Evolutionary conservation across 2,329 filamentous ascomycete species (phyloP), one percentile per base, ranked within the genome.

Genomic region (Ophiostoma montium): DNA sequence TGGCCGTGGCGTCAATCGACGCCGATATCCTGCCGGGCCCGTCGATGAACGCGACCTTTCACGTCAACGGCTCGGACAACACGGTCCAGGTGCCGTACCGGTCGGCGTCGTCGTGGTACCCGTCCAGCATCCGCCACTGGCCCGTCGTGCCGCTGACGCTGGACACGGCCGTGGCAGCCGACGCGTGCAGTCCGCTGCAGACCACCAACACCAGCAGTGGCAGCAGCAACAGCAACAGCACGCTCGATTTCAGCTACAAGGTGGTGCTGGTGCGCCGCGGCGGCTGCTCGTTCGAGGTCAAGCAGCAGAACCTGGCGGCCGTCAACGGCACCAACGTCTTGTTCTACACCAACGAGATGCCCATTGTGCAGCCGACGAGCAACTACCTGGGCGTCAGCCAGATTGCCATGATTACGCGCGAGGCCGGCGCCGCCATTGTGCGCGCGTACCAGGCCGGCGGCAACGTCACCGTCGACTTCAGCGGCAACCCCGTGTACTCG

Each of bases 201-300:
- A n/a, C n/a, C n/a, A n/a, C n/a, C n/a, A n/a, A n/a, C n/a, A n/a
- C n/a, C n/a, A n/a, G n/a, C n/a, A n/a, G n/a, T n/a, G n/a, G n/a
- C n/a, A n/a, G n/a, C n/a, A n/a, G n/a, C n/a, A n/a, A n/a, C n/a
- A n/a, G n/a, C n/a, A 64, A 67, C 52, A 77, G 74, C 0, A 75
- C 77, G 1, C 71, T 81, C 54, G 72, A 81, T 54, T 65, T 84
- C 15, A 71, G 71, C 41, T 65, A 65, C 21, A 66, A 72, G 46
- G 71, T 84, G 35, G 76, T 80, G 3, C 69, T 83, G 9, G 65
- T 83, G 35, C 74, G 74, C 43, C 71, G 76, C 21, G 78, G 78
- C 45, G 70, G 63, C 9, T 82, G 78, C 59, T 67, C 67, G 0
- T 80, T 79, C 51, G 64, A 66, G 2, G 56, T 67, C 12, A 81